Evolutionary conservation across 202 grass and related monocot species (phyloP).

Genomic region (Alloteropsis angusta): DNA sequence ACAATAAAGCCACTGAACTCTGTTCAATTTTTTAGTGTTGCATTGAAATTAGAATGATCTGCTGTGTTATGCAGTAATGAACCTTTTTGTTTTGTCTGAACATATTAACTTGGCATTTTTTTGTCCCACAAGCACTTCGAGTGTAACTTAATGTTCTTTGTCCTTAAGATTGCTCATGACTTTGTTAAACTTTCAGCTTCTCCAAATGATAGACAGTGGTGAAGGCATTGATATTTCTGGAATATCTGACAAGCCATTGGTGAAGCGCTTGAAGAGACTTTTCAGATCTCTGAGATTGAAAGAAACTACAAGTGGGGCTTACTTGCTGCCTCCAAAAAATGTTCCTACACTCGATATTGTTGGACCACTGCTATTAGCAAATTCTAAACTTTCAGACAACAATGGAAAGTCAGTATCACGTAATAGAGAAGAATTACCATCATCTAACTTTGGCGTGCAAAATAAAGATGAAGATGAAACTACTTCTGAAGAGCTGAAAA

Average conservation of each 20-base stretch:
- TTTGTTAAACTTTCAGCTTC: constrained; percentile 61
- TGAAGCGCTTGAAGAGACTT: constrained; percentile 70
- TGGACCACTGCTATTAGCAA: constrained; percentile 31
- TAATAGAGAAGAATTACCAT: constrained; percentile 23
- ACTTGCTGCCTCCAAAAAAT: constrained; percentile 52
- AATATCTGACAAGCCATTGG: constrained; percentile 73
- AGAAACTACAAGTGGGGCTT: constrained; percentile 59
- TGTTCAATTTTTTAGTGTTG: not conserved
- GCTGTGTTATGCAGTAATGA: not conserved
- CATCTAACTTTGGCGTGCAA: constrained; percentile 31
- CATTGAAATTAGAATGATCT: not conserved
- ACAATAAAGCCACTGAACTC: not conserved
- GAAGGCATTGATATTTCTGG: constrained; percentile 81
- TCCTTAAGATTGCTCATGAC: not conserved
- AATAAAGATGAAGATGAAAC: constrained; percentile 29
- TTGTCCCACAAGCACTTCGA: not conserved
- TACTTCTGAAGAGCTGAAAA: constrained; percentile 10
- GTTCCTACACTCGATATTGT: constrained; percentile 63
- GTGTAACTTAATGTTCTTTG: not conserved
- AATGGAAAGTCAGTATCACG: constrained; percentile 12
- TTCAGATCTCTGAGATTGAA: constrained; percentile 65
- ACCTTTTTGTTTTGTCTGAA: not conserved
- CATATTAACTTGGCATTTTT: not conserved
- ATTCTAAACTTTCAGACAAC: constrained; percentile 22
- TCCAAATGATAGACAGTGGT: constrained; percentile 87